Conservation (phyloP, 345 rosid species). For the Reutealis trisperma region DNA sequence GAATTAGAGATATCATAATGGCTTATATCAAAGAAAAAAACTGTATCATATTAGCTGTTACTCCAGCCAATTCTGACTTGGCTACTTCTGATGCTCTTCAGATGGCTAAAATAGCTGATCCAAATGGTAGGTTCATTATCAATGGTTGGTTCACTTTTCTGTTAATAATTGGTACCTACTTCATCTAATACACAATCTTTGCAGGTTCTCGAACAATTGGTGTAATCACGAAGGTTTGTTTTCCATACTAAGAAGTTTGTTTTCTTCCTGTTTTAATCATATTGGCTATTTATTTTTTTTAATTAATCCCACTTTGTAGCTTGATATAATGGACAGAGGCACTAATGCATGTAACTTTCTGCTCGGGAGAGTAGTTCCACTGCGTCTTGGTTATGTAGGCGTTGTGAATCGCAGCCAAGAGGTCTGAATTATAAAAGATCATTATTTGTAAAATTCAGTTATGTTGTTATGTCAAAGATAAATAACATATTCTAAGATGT, state of each 20-base stretch:
- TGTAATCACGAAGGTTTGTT: constrained; percentile 63
- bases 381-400: constrained; percentile 67
- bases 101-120: constrained; percentile 63
- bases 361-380: constrained; percentile 63
- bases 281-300: neutral
- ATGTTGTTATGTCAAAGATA: neutral
- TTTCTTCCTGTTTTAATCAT: no score
- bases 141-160: neutral
- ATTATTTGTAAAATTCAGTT: neutral
- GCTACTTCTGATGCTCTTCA: constrained; percentile 79
- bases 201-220: constrained; percentile 72
- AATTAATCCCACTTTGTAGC: constrained; percentile 34
- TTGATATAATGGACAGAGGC: constrained; percentile 81
- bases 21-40: constrained; percentile 43
- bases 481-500: neutral
- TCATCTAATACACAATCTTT: neutral
- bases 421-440: constrained; percentile 34
- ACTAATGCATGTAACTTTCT: constrained; percentile 62
- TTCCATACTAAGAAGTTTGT: neutral
- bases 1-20: constrained; percentile 62
- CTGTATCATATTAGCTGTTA: constrained; percentile 70
- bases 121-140: constrained; percentile 39
- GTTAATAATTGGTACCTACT: no score
- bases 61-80: constrained; percentile 71
- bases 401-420: constrained; percentile 74